These are phyloP conservation scores for Corylus avellana DNA, from an alignment of 306 rosid species.

Conservation along the genomic window DNA sequence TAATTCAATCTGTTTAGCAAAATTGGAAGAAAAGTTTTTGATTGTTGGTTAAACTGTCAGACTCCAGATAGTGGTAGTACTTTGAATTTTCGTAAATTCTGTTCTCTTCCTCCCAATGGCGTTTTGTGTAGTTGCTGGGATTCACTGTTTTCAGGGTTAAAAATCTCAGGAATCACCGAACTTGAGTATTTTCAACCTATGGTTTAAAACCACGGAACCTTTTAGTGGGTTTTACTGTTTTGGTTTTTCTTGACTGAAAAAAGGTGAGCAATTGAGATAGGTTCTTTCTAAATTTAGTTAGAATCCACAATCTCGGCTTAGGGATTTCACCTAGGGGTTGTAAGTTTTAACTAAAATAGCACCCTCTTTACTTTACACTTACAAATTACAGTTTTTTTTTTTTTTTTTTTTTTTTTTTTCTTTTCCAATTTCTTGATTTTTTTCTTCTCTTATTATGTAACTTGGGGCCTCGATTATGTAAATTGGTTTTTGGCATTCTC, in stretches of 20 bases:
- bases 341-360: background rate
- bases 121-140: conserved; percentile 10
- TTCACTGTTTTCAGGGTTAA: conserved; percentile 14
- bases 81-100: conserved; percentile 16
- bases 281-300: conserved; percentile 7
- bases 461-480: conserved; percentile 6
- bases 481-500: conserved; percentile 13
- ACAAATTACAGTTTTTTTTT: background rate
- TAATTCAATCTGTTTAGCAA: conserved; percentile 39
- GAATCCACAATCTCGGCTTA: conserved; percentile 10
- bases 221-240: conserved; percentile 21
- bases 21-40: conserved; percentile 29
- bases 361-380: background rate
- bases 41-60: conserved; percentile 57
- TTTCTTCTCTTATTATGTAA: conserved; percentile 2
- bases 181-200: conserved; percentile 15
- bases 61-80: conserved; percentile 32
- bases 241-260: conserved; percentile 1
- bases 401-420: background rate
- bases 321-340: conserved; percentile 8
- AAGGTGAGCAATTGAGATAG: conserved; percentile 28
- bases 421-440: background rate
- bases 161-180: conserved; percentile 16
- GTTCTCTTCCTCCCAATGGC: conserved; percentile 18
- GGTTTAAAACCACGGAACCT: conserved; percentile 22